phyloP scores from a whole-genome alignment of 2,329 filamentous ascomycete species.

The Colletotrichum phormii region DNA sequence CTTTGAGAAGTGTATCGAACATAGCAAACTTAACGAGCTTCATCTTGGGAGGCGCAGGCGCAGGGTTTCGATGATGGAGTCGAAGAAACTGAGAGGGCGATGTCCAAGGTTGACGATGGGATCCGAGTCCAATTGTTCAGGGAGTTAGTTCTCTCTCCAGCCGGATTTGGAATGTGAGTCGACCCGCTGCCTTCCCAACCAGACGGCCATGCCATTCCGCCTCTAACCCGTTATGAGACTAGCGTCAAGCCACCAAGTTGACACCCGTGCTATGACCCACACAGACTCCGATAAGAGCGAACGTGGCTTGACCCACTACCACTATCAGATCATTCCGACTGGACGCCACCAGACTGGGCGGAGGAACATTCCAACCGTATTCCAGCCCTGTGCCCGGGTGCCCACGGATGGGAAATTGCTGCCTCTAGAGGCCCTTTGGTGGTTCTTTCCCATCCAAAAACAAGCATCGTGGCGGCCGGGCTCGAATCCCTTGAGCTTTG shows the following conservation, averaged over 20 bases:
- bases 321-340: not conserved
- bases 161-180: not conserved
- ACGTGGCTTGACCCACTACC: not conserved
- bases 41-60: conserved; percentile 19
- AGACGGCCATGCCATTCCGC: not conserved
- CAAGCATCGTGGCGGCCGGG: not conserved
- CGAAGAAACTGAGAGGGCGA: not conserved
- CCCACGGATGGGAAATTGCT: not conserved
- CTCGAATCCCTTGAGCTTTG: not conserved
- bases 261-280: too few species aligned
- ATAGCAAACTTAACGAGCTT: not conserved
- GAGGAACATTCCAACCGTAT: conserved; percentile 28
- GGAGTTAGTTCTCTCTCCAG: not conserved
- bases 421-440: not conserved
- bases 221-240: not conserved
- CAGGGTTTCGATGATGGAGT: conserved; percentile 25
- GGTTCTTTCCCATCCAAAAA: not conserved
- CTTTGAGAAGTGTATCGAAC: not conserved
- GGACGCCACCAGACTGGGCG: conserved; percentile 20
- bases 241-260: conserved; percentile 1
- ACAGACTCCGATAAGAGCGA: not conserved
- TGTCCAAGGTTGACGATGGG: too few species aligned
- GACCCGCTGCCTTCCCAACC: not conserved
- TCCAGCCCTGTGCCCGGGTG: not conserved
- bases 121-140: not conserved